Evolutionary conservation across 345 rosid species (phyloP), one percentile per base, ranked within the genome.

Genomic region (Hibiscus tridactylites): DNA sequence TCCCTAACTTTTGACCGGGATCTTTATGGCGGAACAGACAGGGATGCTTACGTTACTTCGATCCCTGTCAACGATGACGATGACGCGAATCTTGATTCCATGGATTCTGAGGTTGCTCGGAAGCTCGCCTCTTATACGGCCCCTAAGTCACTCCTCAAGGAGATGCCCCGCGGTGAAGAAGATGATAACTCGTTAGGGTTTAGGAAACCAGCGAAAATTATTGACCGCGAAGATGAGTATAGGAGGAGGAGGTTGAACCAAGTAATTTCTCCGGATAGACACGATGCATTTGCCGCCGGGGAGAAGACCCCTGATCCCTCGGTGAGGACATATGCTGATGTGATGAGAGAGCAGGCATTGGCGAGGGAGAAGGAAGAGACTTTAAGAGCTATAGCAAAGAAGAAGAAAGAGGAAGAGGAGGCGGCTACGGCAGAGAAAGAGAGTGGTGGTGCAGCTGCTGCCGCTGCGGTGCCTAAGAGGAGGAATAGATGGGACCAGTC

Each of bases 161-260:
- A 89, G 75, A 83, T 91, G 69, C 96, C 97, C 1, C 94, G 91
- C 17, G 78, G 87, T 15, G 95, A 81, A 0, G 92, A 83, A 13
- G 88, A 74, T 11, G 81, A 74, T 10, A 46, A 71, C 58, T 54
- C 71, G 44, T 62, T 73, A 4, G 99, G 97, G 67, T 88, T 85
- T 64, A 84, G 82, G 79, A 85, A 87, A 61, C 89, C 91, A 17
- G 79, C 86, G 61, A 85, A 70, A 79, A 96, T 96, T 79, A 83
- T 90, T 13, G 99, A 92, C 70, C 86, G 99, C 3, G 99, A 96
- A 79, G 98, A 89, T 81, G 98, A 89, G 9, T 96, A 96, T 68
- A 71, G 98, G 82, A 81, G 87, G 76, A 78, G 96, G 90, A 87
- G 99, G 78, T 71, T 96, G 76, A 84, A 91, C 61, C 81, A 96